Base-by-base conservation (phyloP, 768 basidiomycete species). In the Agrocybe pediades region DNA sequence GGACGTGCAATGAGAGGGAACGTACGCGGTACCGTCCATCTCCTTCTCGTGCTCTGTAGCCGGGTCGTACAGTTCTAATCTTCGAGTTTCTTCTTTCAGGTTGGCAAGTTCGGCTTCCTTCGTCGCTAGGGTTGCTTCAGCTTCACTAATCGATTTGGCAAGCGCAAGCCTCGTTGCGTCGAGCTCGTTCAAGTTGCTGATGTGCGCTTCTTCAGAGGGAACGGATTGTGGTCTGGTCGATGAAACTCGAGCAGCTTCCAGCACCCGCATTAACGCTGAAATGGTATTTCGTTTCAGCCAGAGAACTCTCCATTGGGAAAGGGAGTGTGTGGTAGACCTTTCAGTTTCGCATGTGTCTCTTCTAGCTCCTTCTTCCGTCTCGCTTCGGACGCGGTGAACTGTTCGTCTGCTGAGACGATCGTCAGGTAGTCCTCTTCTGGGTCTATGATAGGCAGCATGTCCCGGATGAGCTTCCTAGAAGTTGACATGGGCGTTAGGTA, bases 341-440 rank as follows among this genome's bases (percentile, higher is more conserved):
- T 88, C 25, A 92, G 68, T 56, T 81, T 84, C 0, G 76, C 68
- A 55, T 87, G 85, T 2, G 83, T 78, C 42, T 87, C 83, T 43
- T 91, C 89, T 0, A 87, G 67, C 41, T 88, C 87, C 60, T 83
- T 86, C 69, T 81, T 87, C 46, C 84, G 73, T 49, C 70, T 75
- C 6, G 78, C 72, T 54, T 86, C 82, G 9, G 82, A 82, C 6
- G 76, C 60, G 13, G 79, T 79, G 64, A 90, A 84, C 58, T 79
- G 84, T 54, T 90, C 84, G 60, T 92, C 88, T 7, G 88, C 85
- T 6, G 80, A 82, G 15, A 85, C 83, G 45, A 92, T 88, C 11
- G 87, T 86, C 53, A 87, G 71, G 64, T 84, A 90, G 67, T 92
- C 90, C 49, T 90, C 88, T 40, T 87, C 85, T 9, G 88, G 87